Base-by-base conservation (phyloP, 208 protist genomes). In the Trypanosoma vivax region DNA sequence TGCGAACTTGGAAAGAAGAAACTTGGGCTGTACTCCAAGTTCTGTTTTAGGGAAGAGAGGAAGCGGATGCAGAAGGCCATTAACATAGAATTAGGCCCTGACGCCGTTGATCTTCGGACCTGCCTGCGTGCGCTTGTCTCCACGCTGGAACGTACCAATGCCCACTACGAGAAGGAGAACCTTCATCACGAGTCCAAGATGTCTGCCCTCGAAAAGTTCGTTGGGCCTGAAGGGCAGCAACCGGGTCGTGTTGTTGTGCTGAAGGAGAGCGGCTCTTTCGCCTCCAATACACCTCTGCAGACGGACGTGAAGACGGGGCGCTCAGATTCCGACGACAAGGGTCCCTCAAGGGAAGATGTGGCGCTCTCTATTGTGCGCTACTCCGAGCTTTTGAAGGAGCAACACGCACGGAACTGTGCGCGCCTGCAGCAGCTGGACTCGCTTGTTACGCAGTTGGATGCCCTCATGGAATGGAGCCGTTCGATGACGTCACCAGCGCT, bases 351-450 rank as follows among this genome's bases (percentile, higher is more conserved):
- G 18, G 9, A 35, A 10, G 78, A 81, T 29, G 43, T 85, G 23
- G 68, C 73, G 6, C 64, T 68, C 59, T 75, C 70, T 6, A 52
- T 85, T 42, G 46, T 76, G 10, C 73, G 78, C 37, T 85, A 79
- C 50, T 75, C 78, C 5, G 50, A 72, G n/a, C 50, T 37, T 65
- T 38, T 62, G 2, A 39, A 62, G 21, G 47, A 62, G 13, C 59
- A 65, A 33, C 42, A 19, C 5, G 24, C 16, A 6, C 60, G 59
- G 27, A 86, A 82, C 51, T 45, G 54, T 2, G 39, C 62, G 24
- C 63, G 70, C 0, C 35, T 79, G 11, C 49, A 60, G 16, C 30
- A 67, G 21, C 67, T 70, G 14, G 65, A 49, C 28, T 49, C 21
- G 0, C 50, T 82, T 21, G 42, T 65, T 10, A 61, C 65, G n/a